Evolutionary conservation across 208 protist species (phyloP), one percentile per base, ranked within the genome.

Genomic region (Leishmania tropica): DNA sequence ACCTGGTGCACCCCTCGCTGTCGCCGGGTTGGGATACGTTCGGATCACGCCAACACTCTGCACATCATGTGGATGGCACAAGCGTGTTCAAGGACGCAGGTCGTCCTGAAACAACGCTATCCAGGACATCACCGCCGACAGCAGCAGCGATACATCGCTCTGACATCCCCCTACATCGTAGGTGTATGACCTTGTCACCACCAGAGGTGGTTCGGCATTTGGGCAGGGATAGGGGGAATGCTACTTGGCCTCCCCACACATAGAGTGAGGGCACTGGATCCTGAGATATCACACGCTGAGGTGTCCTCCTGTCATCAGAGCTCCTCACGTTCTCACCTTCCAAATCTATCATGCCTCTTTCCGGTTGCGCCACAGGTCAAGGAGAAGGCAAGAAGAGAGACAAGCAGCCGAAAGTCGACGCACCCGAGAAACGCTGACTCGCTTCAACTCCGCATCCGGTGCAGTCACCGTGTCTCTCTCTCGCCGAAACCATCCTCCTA

Each of bases 401-500:
- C 5, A 56, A 24, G 3, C 0, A 48, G 47, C 47, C 68, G n/a
- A 37, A 75, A 56, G 24, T 24, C 24, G 8, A 51, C 42, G 42
- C 5, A 13, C 24, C 19, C 5, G 68, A 28, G 68, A 73, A 51
- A 31, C 35, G 53, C 48, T 5, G 51, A 8, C 62, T 53, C 48
- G 13, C 58, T 24, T 56, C 58, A 62, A 37, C 79, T 84, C 15
- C 53, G 31, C 62, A 31, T 70, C 8, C 31, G 77, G 62, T 45
- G 54, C 8, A 31, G 8, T 21, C 80, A 81, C 35, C 62, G 42
- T 37, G 75, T 79, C 53, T 91, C 87, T n/a, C 68, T 70, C 62
- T 81, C 83, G 40, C 88, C 83, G 0, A 90, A 76, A 21, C 87
- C 85, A 58, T 84, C 83, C 77, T 91, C 85, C 5, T 90, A 54